A percentile compares a stretch with the other conserved stretches of the same genome.
Evolutionary conservation across 352 stramenopile species (phyloP).

Genomic region (Phytopythium chamaehyphon): DNA sequence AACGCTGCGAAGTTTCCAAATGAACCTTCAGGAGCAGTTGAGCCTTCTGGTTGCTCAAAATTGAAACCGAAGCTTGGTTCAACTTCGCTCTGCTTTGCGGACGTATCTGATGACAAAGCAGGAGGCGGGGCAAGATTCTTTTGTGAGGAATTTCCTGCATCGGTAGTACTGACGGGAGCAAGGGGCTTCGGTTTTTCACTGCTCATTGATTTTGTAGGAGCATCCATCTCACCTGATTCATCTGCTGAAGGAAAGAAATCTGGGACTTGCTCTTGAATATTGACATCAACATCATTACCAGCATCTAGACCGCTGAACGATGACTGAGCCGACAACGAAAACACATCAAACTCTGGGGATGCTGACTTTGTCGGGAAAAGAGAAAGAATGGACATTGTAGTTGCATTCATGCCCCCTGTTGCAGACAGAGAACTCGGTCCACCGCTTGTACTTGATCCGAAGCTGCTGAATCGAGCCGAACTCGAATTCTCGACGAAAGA

Average conservation of each 20-base stretch:
- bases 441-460: neutral
- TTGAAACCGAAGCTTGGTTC: neutral
- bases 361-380: neutral
- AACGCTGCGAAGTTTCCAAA: conserved; percentile 11
- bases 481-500: too few relatives aligned
- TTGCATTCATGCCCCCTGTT: neutral
- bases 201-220: conserved; percentile 1
- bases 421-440: neutral
- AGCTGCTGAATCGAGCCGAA: neutral
- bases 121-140: conserved; percentile 2
- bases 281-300: conserved; percentile 24
- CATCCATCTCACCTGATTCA: neutral
- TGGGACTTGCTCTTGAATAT: conserved; percentile 8
- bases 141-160: neutral
- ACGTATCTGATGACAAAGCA: conserved; percentile 3
- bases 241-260: neutral
- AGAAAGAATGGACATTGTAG: conserved; percentile 12
- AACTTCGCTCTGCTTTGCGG: neutral
- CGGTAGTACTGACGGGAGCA: neutral
- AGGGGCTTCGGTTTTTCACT: too few relatives aligned
- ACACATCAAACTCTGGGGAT: conserved; percentile 20
- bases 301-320: conserved; percentile 23
- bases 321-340: conserved; percentile 15
- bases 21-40: conserved; percentile 1
- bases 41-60: neutral